phyloP scores from a whole-genome alignment of 2,329 filamentous ascomycete genomes.

The Biscogniauxia sp. region DNA sequence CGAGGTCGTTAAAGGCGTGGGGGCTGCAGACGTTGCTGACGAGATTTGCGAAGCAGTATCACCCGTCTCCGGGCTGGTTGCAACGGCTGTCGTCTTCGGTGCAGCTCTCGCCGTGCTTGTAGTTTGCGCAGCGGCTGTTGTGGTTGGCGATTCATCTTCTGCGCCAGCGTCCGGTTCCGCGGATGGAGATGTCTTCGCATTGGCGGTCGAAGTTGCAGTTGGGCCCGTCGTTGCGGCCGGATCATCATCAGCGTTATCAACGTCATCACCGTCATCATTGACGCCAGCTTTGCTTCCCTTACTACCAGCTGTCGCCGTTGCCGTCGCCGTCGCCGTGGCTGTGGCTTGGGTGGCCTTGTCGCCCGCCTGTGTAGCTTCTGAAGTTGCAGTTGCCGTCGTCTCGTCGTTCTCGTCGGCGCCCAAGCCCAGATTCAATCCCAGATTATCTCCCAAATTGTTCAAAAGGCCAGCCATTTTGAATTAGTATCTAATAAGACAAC shows the following conservation, averaged over 20 bases:
- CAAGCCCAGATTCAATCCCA: slow-evolving; percentile 16
- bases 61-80: slow-evolving; percentile 8
- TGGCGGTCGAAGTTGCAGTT: slow-evolving; percentile 8
- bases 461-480: slow-evolving; percentile 31
- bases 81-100: slow-evolving; percentile 12
- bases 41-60: slow-evolving; percentile 3
- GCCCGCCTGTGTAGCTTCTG: slow-evolving; percentile 6
- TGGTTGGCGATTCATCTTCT: slow-evolving; percentile 2
- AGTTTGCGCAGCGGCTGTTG: neutral
- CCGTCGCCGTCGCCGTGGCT: slow-evolving; percentile 1
- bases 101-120: slow-evolving; percentile 3
- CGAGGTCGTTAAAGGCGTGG: slow-evolving; percentile 11
- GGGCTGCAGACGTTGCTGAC: neutral
- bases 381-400: slow-evolving; percentile 6
- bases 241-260: neutral
- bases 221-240: slow-evolving; percentile 7
- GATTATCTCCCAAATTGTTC: slow-evolving; percentile 20
- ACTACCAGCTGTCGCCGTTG: neutral
- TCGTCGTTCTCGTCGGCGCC: slow-evolving; percentile 10
- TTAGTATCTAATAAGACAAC: slow-evolving; percentile 12
- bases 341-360: neutral
- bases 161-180: slow-evolving; percentile 6
- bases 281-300: neutral
- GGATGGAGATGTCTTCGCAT: slow-evolving; percentile 4
- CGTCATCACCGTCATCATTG: slow-evolving; percentile 1